phyloP scores from a whole-genome alignment of 148 eudicot species.

The Amaranthus hypochondriacus region DNA sequence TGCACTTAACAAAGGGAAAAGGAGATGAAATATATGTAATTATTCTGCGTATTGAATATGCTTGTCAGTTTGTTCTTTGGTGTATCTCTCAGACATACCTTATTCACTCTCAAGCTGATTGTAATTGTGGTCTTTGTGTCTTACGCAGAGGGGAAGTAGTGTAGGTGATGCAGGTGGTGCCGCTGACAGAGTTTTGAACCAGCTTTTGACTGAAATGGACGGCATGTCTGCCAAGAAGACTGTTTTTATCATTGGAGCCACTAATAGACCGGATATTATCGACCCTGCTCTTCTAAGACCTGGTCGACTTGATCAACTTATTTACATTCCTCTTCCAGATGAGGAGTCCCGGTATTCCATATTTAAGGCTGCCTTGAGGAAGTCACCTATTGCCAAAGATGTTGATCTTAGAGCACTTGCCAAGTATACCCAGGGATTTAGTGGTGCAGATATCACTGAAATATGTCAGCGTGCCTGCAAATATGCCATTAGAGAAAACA shows the following conservation, averaged over 20 bases:
- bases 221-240: slow-evolving; percentile 55
- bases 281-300: slow-evolving; percentile 52
- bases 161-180: slow-evolving; percentile 54
- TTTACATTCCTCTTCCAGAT: slow-evolving; percentile 58
- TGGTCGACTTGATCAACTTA: slow-evolving; percentile 54
- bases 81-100: not conserved
- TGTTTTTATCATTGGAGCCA: slow-evolving; percentile 41
- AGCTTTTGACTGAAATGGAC: slow-evolving; percentile 54
- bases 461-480: slow-evolving; percentile 56
- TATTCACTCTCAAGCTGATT: not conserved
- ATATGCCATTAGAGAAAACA: slow-evolving; percentile 50
- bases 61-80: not conserved
- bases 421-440: slow-evolving; percentile 47
- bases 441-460: slow-evolving; percentile 47
- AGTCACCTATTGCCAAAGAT: slow-evolving; percentile 47
- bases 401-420: slow-evolving; percentile 49
- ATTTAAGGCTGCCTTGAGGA: slow-evolving; percentile 47
- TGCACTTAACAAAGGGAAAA: too few species aligned
- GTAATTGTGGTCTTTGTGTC: not conserved
- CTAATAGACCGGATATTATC: slow-evolving; percentile 52
- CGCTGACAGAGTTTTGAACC: slow-evolving; percentile 52
- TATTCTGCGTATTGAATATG: not conserved
- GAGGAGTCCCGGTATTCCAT: slow-evolving; percentile 45
- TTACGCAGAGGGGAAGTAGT: slow-evolving; percentile 43
- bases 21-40: not conserved